These are phyloP conservation scores for Rhizoctonia solani DNA, from an alignment of 1,284 basidiomycete genomes.

Conservation along the genomic window DNA sequence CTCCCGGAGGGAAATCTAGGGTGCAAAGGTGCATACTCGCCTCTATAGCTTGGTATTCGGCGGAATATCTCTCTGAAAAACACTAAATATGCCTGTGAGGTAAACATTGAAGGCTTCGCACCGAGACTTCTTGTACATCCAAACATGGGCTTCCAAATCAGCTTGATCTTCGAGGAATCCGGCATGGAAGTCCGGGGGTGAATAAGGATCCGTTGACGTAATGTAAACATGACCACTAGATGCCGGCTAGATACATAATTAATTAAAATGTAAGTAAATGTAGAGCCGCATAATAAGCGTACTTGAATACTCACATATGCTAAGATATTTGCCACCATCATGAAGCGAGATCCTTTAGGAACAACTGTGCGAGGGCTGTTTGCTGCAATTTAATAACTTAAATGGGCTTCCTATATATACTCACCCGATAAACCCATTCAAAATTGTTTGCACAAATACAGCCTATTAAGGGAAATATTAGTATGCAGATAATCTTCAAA, in stretches of 20 bases:
- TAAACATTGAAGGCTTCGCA: no score
- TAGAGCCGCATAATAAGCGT: background rate
- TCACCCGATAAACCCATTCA: constrained; percentile 20
- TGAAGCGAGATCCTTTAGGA: background rate
- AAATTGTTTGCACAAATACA: constrained; percentile 5
- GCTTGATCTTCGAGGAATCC: constrained; percentile 43
- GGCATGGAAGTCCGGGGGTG: constrained; percentile 39
- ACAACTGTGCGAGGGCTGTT: constrained; percentile 46
- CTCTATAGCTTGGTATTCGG: constrained; percentile 57
- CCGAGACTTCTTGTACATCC: constrained; percentile 61
- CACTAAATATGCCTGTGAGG: no score
- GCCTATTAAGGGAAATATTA: no score
- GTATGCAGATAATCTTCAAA: no score
- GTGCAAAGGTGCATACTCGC: constrained; percentile 45
- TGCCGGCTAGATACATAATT: no score
- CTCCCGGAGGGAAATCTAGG: constrained; percentile 57
- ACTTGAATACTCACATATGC: no score
- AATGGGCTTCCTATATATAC: no score
- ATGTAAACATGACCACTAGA: constrained; percentile 43
- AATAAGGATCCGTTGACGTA: constrained; percentile 39
- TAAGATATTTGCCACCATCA: constrained; percentile 12
- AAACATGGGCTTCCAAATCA: constrained; percentile 58
- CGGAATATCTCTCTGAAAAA: constrained; percentile 59
- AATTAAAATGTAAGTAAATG: background rate
- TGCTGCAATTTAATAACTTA: no score